Evolutionary conservation across 306 rosid genomes (phyloP).

Genomic region (Sechiopsis laciniata): DNA sequence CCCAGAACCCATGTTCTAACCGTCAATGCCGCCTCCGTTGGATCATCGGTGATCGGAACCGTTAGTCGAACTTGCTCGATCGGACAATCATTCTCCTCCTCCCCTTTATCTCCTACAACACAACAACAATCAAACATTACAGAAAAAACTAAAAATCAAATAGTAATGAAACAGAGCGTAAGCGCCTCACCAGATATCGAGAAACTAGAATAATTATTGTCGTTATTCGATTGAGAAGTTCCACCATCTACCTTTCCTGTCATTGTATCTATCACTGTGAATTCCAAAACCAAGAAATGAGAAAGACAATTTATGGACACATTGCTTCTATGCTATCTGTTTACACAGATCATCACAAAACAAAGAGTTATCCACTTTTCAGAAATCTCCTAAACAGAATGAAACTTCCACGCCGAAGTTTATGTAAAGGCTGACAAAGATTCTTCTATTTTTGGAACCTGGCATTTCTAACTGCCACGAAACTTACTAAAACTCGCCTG

Average conservation of each 20-base stretch:
- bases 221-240: too few species aligned
- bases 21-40: slow-evolving; percentile 53
- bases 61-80: slow-evolving; percentile 83
- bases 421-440: not conserved
- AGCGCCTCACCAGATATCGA: not conserved
- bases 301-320: not conserved
- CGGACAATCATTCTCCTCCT: slow-evolving; percentile 51
- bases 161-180: too few species aligned
- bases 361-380: not conserved
- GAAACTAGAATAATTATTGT: not conserved
- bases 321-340: not conserved
- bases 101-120: slow-evolving; percentile 27
- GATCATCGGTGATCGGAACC: slow-evolving; percentile 58
- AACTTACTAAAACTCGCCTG: not conserved
- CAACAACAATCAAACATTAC: too few species aligned
- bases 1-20: slow-evolving; percentile 87
- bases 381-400: not conserved
- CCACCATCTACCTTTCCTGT: not conserved
- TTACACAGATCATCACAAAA: not conserved
- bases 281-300: not conserved
- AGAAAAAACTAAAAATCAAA: too few species aligned
- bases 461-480: not conserved
- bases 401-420: not conserved
- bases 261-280: not conserved
- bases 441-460: not conserved